A percentile compares a stretch with the other conserved stretches of the same genome.
Conservation (phyloP, 2,329 filamentous ascomycete genomes). For the Epichloe festucae region DNA sequence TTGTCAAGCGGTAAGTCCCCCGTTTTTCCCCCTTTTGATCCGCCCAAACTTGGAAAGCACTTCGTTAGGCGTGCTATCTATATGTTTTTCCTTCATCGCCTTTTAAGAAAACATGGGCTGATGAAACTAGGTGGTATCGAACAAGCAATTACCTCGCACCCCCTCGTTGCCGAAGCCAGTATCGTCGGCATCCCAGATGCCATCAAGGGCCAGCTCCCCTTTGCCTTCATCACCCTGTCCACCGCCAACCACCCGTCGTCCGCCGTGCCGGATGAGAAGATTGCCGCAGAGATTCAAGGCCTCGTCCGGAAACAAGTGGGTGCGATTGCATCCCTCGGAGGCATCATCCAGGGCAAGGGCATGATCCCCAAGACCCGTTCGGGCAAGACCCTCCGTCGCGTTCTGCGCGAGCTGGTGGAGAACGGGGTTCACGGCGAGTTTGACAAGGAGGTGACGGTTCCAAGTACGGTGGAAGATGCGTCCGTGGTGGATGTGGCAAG, state of each 20-base stretch:
- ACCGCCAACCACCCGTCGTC: conserved; percentile 33
- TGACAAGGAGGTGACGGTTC: conserved; percentile 58
- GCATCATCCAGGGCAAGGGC: conserved; percentile 69
- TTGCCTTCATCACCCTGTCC: conserved; percentile 63
- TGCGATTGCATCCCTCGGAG: conserved; percentile 72
- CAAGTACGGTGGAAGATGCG: conserved; percentile 74
- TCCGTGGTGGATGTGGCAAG: conserved; percentile 63
- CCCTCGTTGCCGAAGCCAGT: conserved; percentile 67
- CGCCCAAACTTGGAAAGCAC: no score
- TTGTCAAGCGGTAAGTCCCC: conserved; percentile 63
- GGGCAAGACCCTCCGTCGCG: conserved; percentile 79
- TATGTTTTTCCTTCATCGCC: neutral
- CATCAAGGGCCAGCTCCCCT: conserved; percentile 87
- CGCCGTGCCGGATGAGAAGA: conserved; percentile 32
- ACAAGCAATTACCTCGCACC: conserved; percentile 79
- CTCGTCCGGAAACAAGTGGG: conserved; percentile 72
- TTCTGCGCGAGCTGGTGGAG: conserved; percentile 72
- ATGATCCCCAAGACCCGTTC: conserved; percentile 88
- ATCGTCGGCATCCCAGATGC: conserved; percentile 77
- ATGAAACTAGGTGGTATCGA: conserved; percentile 59
- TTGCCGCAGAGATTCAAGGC: conserved; percentile 52
- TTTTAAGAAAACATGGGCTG: neutral
- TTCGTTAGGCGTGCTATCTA: no score
- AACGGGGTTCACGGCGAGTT: conserved; percentile 64
- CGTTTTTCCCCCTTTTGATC: no score